Evolutionary conservation across 345 rosid species (phyloP), one percentile per base, ranked within the genome.

Genomic region (Kandelia obovata): DNA sequence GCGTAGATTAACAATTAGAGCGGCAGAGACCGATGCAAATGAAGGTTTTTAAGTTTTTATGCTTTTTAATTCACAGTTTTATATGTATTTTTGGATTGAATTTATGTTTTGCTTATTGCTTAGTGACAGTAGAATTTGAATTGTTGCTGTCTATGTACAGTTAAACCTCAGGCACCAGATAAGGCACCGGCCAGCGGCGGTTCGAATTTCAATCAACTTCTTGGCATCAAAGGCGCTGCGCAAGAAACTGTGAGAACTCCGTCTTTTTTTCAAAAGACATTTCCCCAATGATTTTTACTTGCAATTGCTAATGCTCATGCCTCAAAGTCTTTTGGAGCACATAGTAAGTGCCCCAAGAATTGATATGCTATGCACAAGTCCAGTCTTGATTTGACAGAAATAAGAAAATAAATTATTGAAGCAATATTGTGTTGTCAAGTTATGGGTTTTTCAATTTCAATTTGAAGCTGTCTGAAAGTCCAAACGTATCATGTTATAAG

Each of bases 151-250:
- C 43, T 47, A 9, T 69, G 35, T 66, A 66, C 82, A 89, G 97
- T 66, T 62, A 79, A 89, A 80, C 78, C 95, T 31, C 82, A 74
- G 83, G 80, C 82, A 19, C 92, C 97, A 17, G 87, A 87, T 62
- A 93, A 89, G 70, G 87, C 96, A 28, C 92, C 92, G 1, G 87
- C 84, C 4, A 71, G 66, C 31, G 77, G 65, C 60, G 98, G 98
- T 66, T 94, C 98, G 7, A 87, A 87, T 79, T 74, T 94, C 79
- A 91, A 94, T 74, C 98, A 94, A 79, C 92, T 94, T 80, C 96
- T 94, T 32, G 97, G 98, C 47, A 94, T 94, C 78, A 94, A 87
- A 84, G 98, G 98, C 77, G 98, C 98, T 8, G 70, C 95, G 58
- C 90, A 86, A 83, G 98, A 91, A 72, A 84, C 92, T 56, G 98